A percentile compares a stretch with the other conserved stretches of the same genome.
Evolutionary conservation across 352 stramenopile genomes (phyloP).

Genomic region (Globisporangium sylvaticum): DNA sequence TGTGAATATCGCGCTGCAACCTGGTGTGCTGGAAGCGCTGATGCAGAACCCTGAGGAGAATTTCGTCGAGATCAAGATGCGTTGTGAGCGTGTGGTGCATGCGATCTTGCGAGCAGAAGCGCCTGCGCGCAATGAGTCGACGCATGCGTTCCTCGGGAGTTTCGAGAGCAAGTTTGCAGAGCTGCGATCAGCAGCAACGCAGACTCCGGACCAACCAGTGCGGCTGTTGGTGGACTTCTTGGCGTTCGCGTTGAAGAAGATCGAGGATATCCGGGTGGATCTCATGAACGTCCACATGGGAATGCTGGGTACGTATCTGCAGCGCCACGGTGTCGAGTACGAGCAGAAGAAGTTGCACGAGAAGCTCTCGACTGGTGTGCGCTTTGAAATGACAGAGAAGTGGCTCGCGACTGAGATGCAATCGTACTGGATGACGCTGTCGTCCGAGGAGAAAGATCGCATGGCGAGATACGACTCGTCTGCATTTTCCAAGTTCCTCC

Average conservation of each 20-base stretch:
- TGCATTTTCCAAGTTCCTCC: constrained; percentile 47
- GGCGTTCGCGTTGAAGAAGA: constrained; percentile 57
- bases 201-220: constrained; percentile 6
- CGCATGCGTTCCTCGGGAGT: constrained; percentile 26
- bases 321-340: constrained; percentile 56
- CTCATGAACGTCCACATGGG: constrained; percentile 56
- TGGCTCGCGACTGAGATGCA: constrained; percentile 47
- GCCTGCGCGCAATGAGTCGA: constrained; percentile 45
- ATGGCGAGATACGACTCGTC: constrained; percentile 27
- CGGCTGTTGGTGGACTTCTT: constrained; percentile 57
- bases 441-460: constrained; percentile 17
- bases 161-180: constrained; percentile 28
- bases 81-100: constrained; percentile 42
- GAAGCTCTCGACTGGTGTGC: constrained; percentile 19
- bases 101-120: constrained; percentile 48
- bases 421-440: constrained; percentile 25
- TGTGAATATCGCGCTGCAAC: constrained; percentile 35
- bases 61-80: constrained; percentile 28
- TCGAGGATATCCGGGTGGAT: constrained; percentile 62
- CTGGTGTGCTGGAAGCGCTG: constrained; percentile 27
- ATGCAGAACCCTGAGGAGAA: constrained; percentile 32
- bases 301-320: constrained; percentile 49
- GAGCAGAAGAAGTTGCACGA: constrained; percentile 53
- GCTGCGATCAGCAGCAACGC: constrained; percentile 15
- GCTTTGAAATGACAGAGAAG: constrained; percentile 38